Conservation (phyloP, 1,284 basidiomycete genomes). For the Bjerkandera adusta region DNA sequence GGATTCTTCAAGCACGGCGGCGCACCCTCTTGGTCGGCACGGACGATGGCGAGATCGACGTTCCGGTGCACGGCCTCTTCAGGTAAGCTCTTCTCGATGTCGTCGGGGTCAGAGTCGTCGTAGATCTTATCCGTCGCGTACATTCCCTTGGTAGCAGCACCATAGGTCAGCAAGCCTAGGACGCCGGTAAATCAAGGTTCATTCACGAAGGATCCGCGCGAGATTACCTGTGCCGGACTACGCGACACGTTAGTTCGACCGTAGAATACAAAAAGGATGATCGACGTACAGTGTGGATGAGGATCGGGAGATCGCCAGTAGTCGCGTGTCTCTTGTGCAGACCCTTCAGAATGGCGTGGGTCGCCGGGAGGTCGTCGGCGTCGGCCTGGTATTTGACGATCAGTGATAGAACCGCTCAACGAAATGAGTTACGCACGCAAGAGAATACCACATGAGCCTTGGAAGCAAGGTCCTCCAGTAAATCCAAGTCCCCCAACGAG, state of each 20-base stretch:
- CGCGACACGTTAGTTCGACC: background rate
- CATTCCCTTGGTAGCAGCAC: slow-evolving; percentile 37
- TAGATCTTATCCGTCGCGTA: slow-evolving; percentile 39
- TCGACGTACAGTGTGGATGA: slow-evolving; percentile 52
- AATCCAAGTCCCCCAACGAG: slow-evolving; percentile 18
- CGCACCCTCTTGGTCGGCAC: slow-evolving; percentile 33
- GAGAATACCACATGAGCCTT: slow-evolving; percentile 22
- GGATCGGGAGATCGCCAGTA: slow-evolving; percentile 39
- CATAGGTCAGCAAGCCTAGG: slow-evolving; percentile 35
- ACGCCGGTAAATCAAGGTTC: too few species aligned
- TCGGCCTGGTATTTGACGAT: slow-evolving; percentile 33
- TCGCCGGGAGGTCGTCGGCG: slow-evolving; percentile 37
- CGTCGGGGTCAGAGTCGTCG: slow-evolving; percentile 38
- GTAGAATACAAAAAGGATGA: too few species aligned
- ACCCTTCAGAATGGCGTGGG: slow-evolving; percentile 41
- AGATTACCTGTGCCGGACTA: slow-evolving; percentile 44
- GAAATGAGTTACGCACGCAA: slow-evolving; percentile 6
- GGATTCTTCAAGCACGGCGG: too few species aligned
- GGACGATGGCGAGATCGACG: slow-evolving; percentile 27
- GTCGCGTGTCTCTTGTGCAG: slow-evolving; percentile 40
- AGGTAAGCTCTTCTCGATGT: slow-evolving; percentile 29
- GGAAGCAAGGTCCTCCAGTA: slow-evolving; percentile 16
- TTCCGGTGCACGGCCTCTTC: slow-evolving; percentile 28
- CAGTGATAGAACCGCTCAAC: background rate
- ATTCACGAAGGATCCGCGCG: background rate